These are phyloP conservation scores for Penicillium odoratum DNA, from an alignment of 495 filamentous ascomycete species.

Conservation along the genomic window DNA sequence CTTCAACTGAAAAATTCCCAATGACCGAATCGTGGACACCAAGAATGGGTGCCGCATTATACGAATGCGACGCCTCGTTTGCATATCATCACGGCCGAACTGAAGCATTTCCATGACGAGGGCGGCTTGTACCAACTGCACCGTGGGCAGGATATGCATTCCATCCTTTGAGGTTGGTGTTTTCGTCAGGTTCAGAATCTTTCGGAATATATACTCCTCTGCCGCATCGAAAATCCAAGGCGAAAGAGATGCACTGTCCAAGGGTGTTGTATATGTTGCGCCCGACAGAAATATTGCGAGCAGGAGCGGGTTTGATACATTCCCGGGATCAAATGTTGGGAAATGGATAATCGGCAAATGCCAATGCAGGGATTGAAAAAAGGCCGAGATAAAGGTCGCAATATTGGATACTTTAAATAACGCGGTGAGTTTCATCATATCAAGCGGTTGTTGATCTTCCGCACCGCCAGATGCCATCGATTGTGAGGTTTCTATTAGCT, in stretches of 20 bases:
- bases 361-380: slow-evolving; percentile 42
- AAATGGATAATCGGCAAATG: slow-evolving; percentile 43
- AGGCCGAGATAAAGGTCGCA: slow-evolving; percentile 35
- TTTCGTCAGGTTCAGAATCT: slow-evolving; percentile 25
- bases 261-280: slow-evolving; percentile 30
- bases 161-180: slow-evolving; percentile 12
- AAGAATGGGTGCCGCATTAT: slow-evolving; percentile 40
- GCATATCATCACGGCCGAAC: slow-evolving; percentile 34
- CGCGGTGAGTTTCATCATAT: slow-evolving; percentile 25
- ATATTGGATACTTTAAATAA: slow-evolving; percentile 37
- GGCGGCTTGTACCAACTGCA: slow-evolving; percentile 37
- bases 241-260: slow-evolving; percentile 23
- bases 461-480: slow-evolving; percentile 25
- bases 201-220: slow-evolving; percentile 41
- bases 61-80: slow-evolving; percentile 39
- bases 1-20: slow-evolving; percentile 35
- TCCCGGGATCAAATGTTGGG: slow-evolving; percentile 39
- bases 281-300: slow-evolving; percentile 39
- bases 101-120: slow-evolving; percentile 45
- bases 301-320: slow-evolving; percentile 33
- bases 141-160: slow-evolving; percentile 14
- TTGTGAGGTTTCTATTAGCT: slow-evolving; percentile 36
- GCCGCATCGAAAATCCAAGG: slow-evolving; percentile 37
- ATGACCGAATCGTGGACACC: slow-evolving; percentile 35
- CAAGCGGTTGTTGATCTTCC: slow-evolving; percentile 12